These are phyloP conservation scores for Penicillium canescens DNA, from an alignment of 495 filamentous ascomycete species.

Conservation along the genomic window DNA sequence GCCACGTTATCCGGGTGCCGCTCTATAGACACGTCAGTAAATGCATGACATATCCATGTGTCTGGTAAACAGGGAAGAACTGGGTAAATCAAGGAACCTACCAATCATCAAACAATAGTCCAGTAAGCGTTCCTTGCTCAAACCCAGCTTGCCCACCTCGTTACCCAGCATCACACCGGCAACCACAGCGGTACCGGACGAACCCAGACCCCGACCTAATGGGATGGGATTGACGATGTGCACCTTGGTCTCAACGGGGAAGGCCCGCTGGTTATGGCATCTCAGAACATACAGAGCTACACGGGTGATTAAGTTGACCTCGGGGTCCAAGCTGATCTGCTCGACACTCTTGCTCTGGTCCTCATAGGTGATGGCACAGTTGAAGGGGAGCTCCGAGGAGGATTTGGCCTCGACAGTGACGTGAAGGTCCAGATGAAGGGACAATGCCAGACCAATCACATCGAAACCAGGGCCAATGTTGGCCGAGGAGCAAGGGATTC, in stretches of 20 bases:
- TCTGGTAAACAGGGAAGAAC: too few species aligned
- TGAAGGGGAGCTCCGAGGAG: slow-evolving; percentile 63
- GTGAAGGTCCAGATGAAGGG: slow-evolving; percentile 82
- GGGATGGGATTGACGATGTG: slow-evolving; percentile 95
- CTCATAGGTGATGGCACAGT: slow-evolving; percentile 88
- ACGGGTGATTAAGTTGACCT: slow-evolving; percentile 86
- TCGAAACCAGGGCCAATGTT: slow-evolving; percentile 98
- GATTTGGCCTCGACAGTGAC: slow-evolving; percentile 64
- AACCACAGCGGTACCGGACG: slow-evolving; percentile 90
- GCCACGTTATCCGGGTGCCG: slow-evolving; percentile 97
- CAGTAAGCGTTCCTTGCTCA: slow-evolving; percentile 80
- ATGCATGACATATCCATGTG: slow-evolving; percentile 2
- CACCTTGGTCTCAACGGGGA: slow-evolving; percentile 83
- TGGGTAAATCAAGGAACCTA: slow-evolving; percentile 26
- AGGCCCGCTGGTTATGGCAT: slow-evolving; percentile 80
- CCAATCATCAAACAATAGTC: slow-evolving; percentile 96
- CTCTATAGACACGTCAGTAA: slow-evolving; percentile 48
- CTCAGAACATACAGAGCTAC: slow-evolving; percentile 89
- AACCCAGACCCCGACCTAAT: slow-evolving; percentile 84
- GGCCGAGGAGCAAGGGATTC: slow-evolving; percentile 83
- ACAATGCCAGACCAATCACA: slow-evolving; percentile 91
- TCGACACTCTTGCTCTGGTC: slow-evolving; percentile 72
- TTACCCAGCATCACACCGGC: slow-evolving; percentile 91
- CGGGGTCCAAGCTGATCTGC: slow-evolving; percentile 73
- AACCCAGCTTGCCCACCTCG: slow-evolving; percentile 76